Conservation (phyloP, 805 yeast species). For the Danielia reshetovae region DNA sequence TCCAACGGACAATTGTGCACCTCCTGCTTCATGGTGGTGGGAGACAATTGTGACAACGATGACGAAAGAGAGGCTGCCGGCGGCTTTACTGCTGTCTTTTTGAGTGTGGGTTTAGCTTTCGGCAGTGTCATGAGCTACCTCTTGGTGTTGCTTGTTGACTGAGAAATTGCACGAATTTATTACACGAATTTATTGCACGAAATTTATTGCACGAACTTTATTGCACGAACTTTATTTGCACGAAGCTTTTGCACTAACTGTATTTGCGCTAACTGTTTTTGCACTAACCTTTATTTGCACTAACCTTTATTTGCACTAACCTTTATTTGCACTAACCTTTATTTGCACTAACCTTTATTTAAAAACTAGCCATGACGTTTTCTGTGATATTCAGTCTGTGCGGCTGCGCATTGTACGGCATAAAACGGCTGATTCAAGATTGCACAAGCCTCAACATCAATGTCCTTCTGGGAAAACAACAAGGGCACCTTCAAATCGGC, state of each 20-base stretch:
- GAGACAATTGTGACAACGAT: constrained; percentile 53
- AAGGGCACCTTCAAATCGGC: constrained; percentile 50
- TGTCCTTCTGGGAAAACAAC: constrained; percentile 48
- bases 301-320: too few species aligned
- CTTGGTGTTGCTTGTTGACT: constrained; percentile 41
- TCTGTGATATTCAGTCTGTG: not conserved
- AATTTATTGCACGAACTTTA: too few species aligned
- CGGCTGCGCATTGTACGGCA: too few species aligned
- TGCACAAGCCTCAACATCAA: constrained; percentile 1
- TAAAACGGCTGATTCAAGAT: too few species aligned
- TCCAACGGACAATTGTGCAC: constrained; percentile 86
- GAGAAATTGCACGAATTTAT: too few species aligned
- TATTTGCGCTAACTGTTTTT: too few species aligned
- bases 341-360: not conserved
- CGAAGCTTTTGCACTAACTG: too few species aligned
- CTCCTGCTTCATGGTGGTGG: constrained; percentile 74
- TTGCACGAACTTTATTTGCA: too few species aligned
- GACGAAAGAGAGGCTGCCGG: constrained; percentile 88
- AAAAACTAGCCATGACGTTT: not conserved
- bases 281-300: too few species aligned
- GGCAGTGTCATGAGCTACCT: constrained; percentile 78
- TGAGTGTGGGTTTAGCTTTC: constrained; percentile 70
- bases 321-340: too few species aligned
- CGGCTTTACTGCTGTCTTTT: constrained; percentile 79
- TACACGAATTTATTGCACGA: too few species aligned